phyloP scores from a whole-genome alignment of 2,329 filamentous ascomycete species.

The Fusarium longipes region DNA sequence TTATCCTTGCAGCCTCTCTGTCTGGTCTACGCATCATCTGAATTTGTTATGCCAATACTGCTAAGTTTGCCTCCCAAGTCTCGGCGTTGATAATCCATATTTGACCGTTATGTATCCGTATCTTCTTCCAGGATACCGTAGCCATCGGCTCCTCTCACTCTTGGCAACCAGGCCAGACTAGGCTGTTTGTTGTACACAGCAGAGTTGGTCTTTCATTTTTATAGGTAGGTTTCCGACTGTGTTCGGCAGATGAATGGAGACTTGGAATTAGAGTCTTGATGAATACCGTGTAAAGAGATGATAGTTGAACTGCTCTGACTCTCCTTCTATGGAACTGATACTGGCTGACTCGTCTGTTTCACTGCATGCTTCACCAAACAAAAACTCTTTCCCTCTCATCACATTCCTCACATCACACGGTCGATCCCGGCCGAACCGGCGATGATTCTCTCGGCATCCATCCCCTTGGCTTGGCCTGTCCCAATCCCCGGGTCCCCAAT shows the following conservation, averaged over 20 bases:
- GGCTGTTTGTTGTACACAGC: slow-evolving; percentile 13
- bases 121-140: slow-evolving; percentile 4
- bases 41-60: neutral
- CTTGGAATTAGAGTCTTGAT: neutral
- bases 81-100: neutral
- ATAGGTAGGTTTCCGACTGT: slow-evolving; percentile 3
- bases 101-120: slow-evolving; percentile 11
- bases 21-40: slow-evolving; percentile 8
- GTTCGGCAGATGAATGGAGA: neutral
- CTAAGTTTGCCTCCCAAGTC: neutral
- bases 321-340: neutral
- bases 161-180: slow-evolving; percentile 34
- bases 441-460: slow-evolving; percentile 3
- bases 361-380: slow-evolving; percentile 9
- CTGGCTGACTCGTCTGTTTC: slow-evolving; percentile 5
- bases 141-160: slow-evolving; percentile 7
- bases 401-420: slow-evolving; percentile 33
- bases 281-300: no score
- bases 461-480: slow-evolving; percentile 4
- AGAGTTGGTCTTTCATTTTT: slow-evolving; percentile 10
- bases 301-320: neutral
- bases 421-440: slow-evolving; percentile 36
- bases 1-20: neutral
- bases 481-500: slow-evolving; percentile 1
- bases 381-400: slow-evolving; percentile 12